phyloP scores from a whole-genome alignment of 176 grass and related monocot genomes.

The Bonia amplexicaulis region DNA sequence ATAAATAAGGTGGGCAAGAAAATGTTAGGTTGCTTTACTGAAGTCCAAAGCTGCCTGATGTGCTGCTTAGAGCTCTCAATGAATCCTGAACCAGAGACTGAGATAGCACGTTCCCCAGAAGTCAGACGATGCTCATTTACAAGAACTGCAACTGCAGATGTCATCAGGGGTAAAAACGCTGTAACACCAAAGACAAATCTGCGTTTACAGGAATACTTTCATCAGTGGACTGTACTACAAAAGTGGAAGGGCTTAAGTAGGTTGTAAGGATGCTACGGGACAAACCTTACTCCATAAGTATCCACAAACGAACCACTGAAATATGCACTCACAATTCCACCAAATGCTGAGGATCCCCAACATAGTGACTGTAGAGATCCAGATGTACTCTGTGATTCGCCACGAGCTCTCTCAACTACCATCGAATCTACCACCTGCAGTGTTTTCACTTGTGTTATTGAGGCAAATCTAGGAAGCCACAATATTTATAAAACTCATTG shows the following conservation, averaged over 20 bases:
- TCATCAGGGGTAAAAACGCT: conserved; percentile 94
- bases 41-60: conserved; percentile 77
- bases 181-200: conserved; percentile 99
- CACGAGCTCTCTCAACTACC: conserved; percentile 98
- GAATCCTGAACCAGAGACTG: conserved; percentile 58
- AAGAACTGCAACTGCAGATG: conserved; percentile 95
- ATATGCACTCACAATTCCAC: conserved; percentile 95
- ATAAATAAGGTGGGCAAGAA: conserved; percentile 90
- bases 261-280: conserved; percentile 13
- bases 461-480: conserved; percentile 27
- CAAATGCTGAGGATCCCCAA: conserved; percentile 97
- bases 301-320: conserved; percentile 96
- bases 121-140: conserved; percentile 69
- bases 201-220: conserved; percentile 34
- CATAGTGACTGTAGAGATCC: conserved; percentile 96
- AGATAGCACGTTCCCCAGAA: conserved; percentile 42
- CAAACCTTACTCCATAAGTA: conserved; percentile 92
- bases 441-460: conserved; percentile 24
- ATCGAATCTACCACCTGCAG: conserved; percentile 96
- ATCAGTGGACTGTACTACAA: conserved; percentile 35
- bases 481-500: not conserved
- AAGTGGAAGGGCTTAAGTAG: conserved; percentile 1
- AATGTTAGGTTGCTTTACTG: conserved; percentile 92
- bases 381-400: conserved; percentile 95
- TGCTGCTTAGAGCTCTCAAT: conserved; percentile 80